phyloP scores from a whole-genome alignment of 305 asterid genomes.

The Fraxinus floribunda region DNA sequence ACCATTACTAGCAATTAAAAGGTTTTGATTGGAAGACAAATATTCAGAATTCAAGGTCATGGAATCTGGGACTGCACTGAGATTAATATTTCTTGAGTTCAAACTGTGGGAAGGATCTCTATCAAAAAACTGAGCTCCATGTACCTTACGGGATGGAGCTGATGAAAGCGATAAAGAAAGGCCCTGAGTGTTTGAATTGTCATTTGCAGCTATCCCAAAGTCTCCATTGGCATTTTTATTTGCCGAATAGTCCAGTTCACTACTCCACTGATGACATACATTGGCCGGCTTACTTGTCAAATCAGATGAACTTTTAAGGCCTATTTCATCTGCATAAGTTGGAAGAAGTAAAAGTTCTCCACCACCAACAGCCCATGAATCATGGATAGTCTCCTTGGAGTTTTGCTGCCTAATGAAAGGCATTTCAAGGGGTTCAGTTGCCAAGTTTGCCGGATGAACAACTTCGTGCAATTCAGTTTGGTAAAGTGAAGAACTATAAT shows the following conservation, averaged over 20 bases:
- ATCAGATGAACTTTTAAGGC: conserved; percentile 8
- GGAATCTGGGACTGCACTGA: conserved; percentile 5
- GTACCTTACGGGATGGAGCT: conserved; percentile 37
- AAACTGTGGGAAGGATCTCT: neutral
- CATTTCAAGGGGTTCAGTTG: conserved; percentile 28
- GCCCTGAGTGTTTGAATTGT: conserved; percentile 43
- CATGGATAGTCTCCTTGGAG: conserved; percentile 17
- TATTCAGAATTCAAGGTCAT: conserved; percentile 22
- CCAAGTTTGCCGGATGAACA: conserved; percentile 35
- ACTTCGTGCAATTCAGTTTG: conserved; percentile 46
- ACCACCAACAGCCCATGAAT: conserved; percentile 32
- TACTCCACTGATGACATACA: conserved; percentile 27
- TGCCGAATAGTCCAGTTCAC: conserved; percentile 21
- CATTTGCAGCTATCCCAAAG: conserved; percentile 1
- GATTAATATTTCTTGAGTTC: neutral
- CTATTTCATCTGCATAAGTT: conserved; percentile 28
- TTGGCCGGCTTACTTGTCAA: conserved; percentile 19
- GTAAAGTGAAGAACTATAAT: conserved; percentile 30
- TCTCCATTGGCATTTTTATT: conserved; percentile 19
- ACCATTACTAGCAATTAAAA: neutral
- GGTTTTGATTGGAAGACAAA: conserved; percentile 5
- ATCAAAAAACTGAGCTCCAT: conserved; percentile 20
- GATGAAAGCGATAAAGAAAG: conserved; percentile 70
- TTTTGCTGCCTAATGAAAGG: conserved; percentile 25
- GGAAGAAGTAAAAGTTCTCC: conserved; percentile 37